These are phyloP conservation scores for Nemania serpens DNA, from an alignment of 2,329 filamentous ascomycete species.

Conservation along the genomic window DNA sequence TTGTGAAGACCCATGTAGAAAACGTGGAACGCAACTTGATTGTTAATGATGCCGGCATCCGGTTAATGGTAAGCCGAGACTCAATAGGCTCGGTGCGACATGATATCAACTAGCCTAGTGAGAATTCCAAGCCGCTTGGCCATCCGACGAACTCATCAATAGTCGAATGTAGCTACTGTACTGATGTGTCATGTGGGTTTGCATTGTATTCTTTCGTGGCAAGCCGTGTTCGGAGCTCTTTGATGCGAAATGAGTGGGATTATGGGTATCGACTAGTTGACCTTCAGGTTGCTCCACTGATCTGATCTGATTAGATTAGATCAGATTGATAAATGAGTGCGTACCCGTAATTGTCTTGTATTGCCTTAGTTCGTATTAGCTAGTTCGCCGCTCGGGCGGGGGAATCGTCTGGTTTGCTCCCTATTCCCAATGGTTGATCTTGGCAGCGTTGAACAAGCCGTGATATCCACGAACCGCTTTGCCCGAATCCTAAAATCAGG, in stretches of 20 bases:
- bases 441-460: background rate
- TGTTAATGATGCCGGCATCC: background rate
- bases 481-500: background rate
- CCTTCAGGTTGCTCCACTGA: background rate
- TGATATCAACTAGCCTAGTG: background rate
- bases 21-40: background rate
- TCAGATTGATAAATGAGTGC: slow-evolving; percentile 22
- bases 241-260: too few relatives aligned
- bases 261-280: background rate
- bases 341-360: background rate
- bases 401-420: background rate
- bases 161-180: background rate
- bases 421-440: background rate
- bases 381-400: background rate
- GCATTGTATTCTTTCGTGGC: background rate
- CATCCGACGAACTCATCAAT: background rate
- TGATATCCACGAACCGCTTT: background rate
- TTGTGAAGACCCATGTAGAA: background rate
- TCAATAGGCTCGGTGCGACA: background rate
- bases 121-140: background rate
- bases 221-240: too few relatives aligned
- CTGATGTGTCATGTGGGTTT: background rate
- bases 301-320: slow-evolving; percentile 25
- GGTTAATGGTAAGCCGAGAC: background rate
- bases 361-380: background rate